Percentiles rank a stretch among this genome's conserved stretches.
phyloP scores from a whole-genome alignment of 345 rosid species.

The Euphorbia lathyris region DNA sequence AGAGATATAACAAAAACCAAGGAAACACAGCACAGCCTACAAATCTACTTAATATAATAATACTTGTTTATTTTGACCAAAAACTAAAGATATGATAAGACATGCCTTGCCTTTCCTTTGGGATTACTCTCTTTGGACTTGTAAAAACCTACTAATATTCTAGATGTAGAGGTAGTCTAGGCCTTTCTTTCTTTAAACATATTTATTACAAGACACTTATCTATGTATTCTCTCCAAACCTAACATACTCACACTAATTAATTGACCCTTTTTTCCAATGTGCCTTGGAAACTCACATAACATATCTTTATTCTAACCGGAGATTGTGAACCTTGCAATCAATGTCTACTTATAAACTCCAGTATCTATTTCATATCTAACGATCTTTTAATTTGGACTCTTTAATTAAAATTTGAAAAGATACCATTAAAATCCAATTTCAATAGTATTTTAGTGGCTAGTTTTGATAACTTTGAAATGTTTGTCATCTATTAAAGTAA shows the following conservation, averaged over 20 bases:
- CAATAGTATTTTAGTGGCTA: no score
- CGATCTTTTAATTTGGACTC: no score
- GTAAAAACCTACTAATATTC: conserved; percentile 11
- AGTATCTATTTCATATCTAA: no score
- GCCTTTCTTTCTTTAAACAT: background rate
- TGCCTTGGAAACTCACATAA: conserved; percentile 40
- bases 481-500: no score
- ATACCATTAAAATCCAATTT: no score
- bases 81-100: conserved; percentile 33
- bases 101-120: conserved; percentile 65
- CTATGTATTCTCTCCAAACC: conserved; percentile 10
- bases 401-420: no score
- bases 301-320: no score
- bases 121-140: conserved; percentile 33
- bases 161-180: background rate
- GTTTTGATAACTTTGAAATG: no score
- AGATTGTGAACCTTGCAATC: no score
- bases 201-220: conserved; percentile 18
- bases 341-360: no score
- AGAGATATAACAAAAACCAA: conserved; percentile 13
- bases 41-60: conserved; percentile 20
- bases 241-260: conserved; percentile 6
- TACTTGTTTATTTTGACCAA: conserved; percentile 31
- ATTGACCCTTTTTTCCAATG: conserved; percentile 23
- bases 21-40: no score